Conservation (phyloP, 768 basidiomycete species). For the Russula virescens region DNA sequence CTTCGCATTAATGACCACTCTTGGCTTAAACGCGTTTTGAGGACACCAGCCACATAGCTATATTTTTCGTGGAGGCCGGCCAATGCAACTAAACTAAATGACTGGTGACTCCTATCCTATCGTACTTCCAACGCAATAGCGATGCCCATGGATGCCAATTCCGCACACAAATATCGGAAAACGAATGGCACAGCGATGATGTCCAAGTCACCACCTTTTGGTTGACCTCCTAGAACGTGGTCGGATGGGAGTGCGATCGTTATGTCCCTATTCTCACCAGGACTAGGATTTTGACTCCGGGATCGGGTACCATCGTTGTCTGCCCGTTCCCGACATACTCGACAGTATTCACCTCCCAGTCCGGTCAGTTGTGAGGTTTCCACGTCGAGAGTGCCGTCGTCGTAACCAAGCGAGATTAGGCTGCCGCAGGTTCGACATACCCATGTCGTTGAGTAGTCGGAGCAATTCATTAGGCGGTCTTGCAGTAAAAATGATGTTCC, state of each 20-base stretch:
- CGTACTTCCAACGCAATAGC: constrained; percentile 76
- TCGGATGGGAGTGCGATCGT: constrained; percentile 60
- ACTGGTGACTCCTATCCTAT: too few relatives aligned
- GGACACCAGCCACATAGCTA: too few relatives aligned
- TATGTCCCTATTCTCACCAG: constrained; percentile 43
- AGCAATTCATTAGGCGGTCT: constrained; percentile 99
- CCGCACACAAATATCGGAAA: constrained; percentile 90
- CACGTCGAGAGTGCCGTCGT: constrained; percentile 74
- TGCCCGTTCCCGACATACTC: constrained; percentile 76
- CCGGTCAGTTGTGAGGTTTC: constrained; percentile 54
- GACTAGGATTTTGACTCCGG: constrained; percentile 39
- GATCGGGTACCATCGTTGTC: constrained; percentile 59
- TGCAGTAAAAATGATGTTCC: constrained; percentile 98
- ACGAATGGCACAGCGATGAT: constrained; percentile 95
- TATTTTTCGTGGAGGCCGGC: neutral
- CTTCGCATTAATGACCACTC: too few relatives aligned
- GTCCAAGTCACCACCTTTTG: constrained; percentile 81
- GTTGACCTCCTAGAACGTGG: constrained; percentile 52
- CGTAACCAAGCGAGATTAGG: constrained; percentile 92
- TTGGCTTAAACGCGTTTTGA: too few relatives aligned
- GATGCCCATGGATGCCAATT: constrained; percentile 98
- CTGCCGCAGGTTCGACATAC: constrained; percentile 96
- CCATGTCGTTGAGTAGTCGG: constrained; percentile 99
- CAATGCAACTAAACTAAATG: too few relatives aligned
- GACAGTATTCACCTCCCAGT: constrained; percentile 89